Evolutionary conservation across 2,329 filamentous ascomycete species (phyloP), one percentile per base, ranked within the genome.

Genomic region (Pseudogymnoascus sp.): DNA sequence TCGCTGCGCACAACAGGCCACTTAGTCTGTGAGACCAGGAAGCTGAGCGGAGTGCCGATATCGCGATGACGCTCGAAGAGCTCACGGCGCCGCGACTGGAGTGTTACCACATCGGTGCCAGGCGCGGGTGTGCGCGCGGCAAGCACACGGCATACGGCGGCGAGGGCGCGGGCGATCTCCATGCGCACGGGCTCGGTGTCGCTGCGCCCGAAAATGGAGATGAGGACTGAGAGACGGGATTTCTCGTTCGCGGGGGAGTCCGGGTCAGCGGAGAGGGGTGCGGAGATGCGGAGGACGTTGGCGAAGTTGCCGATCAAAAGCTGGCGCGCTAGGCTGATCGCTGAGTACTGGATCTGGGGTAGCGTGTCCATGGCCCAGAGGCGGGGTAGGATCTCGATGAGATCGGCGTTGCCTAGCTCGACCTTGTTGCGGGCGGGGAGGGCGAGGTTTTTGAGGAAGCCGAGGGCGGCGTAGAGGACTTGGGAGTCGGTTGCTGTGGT

Each of bases 371-470:
- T 72, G 8, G 74, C 71, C 79, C 83, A 85, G 61, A 87, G 75
- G 1, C 79, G 78, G 0, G 85, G 83, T 1, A 87, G 75, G 34
- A 79, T 73, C 2, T 77, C 75, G 3, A 86, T 74, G 1, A 86
- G 73, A 0, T 73, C 73, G 3, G 75, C 71, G 4, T 73, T 73
- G 14, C 80, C 80, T 1, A 88, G 75, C 0, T 74, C 59, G 2
- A 76, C 66, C 71, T 86, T 87, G 73, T 87, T 87, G 26, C 72
- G 70, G 0, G 73, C 64, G 0, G 84, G 83, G 61, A 88, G 83
- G 26, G 85, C 82, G 7, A 88, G 80, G 71, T 88, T 88, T 72
- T 86, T 87, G 65, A 87, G 79, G 69, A 86, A 86, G 6, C 83
- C 81, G 16, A 88, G 76, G 1, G 78, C 75, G 1, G 83, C 78